These are phyloP conservation scores for Calophaca sinica DNA, from an alignment of 306 rosid species.

Conservation along the genomic window DNA sequence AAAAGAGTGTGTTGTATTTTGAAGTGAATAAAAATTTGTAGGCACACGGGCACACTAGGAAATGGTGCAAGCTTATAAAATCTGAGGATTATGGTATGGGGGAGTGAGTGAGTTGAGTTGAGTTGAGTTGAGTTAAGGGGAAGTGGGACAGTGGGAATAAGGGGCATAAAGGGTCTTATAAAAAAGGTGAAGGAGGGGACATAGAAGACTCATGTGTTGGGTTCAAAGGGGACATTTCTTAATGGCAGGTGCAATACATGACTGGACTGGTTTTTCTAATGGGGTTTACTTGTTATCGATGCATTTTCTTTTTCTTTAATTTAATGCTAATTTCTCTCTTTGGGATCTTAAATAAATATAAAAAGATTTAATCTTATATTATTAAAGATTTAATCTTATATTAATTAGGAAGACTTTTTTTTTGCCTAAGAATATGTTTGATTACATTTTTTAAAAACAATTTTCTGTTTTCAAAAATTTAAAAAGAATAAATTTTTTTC, in stretches of 20 bases:
- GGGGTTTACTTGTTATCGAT: slow-evolving; percentile 10
- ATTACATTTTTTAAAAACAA: no score
- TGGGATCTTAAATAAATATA: neutral
- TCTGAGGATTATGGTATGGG: slow-evolving; percentile 41
- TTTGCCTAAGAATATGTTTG: no score
- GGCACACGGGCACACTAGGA: slow-evolving; percentile 86
- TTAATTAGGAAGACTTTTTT: no score
- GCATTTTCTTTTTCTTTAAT: neutral
- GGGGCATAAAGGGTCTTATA: slow-evolving; percentile 57
- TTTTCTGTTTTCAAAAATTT: no score
- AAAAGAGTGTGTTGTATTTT: slow-evolving; percentile 14
- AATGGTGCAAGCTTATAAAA: slow-evolving; percentile 62
- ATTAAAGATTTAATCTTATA: no score
- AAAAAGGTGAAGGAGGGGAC: slow-evolving; percentile 64
- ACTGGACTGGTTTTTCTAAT: slow-evolving; percentile 48
- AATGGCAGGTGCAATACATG: slow-evolving; percentile 57
- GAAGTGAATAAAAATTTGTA: slow-evolving; percentile 45
- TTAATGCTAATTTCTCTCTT: neutral
- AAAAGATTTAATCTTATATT: no score
- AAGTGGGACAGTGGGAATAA: slow-evolving; percentile 60
- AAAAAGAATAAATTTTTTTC: no score
- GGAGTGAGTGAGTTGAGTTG: slow-evolving; percentile 15
- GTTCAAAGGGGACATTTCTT: slow-evolving; percentile 69
- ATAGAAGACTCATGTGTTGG: slow-evolving; percentile 66
- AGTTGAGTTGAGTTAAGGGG: no score